Base-by-base conservation (phyloP, 2,329 filamentous ascomycete species). In the Mycosphaerella arachidis region DNA sequence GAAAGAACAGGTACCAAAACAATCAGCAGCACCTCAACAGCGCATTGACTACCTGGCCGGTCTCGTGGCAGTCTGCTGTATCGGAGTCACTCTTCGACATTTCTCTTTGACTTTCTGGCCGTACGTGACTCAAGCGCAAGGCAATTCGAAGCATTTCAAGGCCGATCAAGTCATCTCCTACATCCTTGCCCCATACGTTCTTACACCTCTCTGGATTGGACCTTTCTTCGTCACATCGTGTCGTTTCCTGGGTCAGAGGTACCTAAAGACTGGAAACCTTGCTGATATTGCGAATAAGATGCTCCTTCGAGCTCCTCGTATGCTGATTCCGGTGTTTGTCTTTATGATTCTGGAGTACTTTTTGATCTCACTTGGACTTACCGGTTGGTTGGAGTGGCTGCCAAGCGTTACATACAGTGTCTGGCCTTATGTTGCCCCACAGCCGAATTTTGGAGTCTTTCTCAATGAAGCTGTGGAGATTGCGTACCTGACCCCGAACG, bases 201-300 rank as follows among this genome's bases (percentile, higher is more conserved):
- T 80, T 37, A 78, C 79, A 33, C 76, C 76, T 46, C 72, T 79
- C 58, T 80, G 77, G 75, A 76, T 81, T 12, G 78, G 78, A 20
- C 76, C 78, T 27, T 81, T 81, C 69, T 77, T 81, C 67, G 77
- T 77, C 8, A 81, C 76, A 7, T 79, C 79, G 0, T 77, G 76
- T 43, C 76, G 78, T 51, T 81, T 81, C 66, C 60, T 81, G 31
- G 72, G 74, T 12, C 68, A 74, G 1, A 72, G 72, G 43, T 81
- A 78, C 55, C 71, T 81, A 8, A 73, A 70, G 50, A 75, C 71
- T 4, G 78, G 77, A 18, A 75, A 78, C 35, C 67, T 81, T 13
- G 66, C 73, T 27, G 73, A 74, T 30, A 71, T 81, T 40, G 77
- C 77, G 3, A 74, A 79, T 60, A 79, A 78, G 55, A 76, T 75